Base-by-base conservation (phyloP, 805 yeast species). In the Candida suzukii region DNA sequence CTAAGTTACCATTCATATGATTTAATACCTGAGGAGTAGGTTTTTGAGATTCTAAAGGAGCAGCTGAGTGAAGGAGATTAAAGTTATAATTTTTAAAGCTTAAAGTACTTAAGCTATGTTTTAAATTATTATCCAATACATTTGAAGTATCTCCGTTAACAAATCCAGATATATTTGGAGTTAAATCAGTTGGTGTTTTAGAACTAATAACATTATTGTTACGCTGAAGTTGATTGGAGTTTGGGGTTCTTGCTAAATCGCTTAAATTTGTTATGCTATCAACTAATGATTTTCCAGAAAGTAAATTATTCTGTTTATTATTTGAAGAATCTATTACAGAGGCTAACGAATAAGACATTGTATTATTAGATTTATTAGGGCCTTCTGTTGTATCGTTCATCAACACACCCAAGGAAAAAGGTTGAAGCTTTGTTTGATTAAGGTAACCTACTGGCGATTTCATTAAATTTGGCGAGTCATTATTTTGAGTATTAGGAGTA, bases 21-120 rank as follows among this genome's bases (percentile, higher is more conserved):
- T 8, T 38, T 41, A 28, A 33, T 28, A 14, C 22, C 9, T 18
- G 35, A 13, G 35, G 35, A 6, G 24, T 19, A 9, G 24, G 35
- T 6, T 31, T 19, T 18, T 19, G 22, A 3, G 22, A 3, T 4
- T 36, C 31, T 18, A 19, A 3, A 4, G 29, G 20, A 9, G 38
- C 21, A 4, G 28, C 10, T 16, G 38, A 26, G 18, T 43, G 46
- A 14, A 43, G 31, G 9, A 43, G 18, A 21, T 41, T 22, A n/a
- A 43, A 43, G 19, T 43, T 41, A 27, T 43, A 43, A 16, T 43
- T 43, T 19, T 43, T 43, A 17, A 43, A 35, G 18, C 46, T 41
- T 13, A 38, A 17, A 6, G 35, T 31, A 30, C 46, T 35, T 13
- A 12, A 4, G 14, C 25, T 18, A 12, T n/a, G 24, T 18, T 35